phyloP scores from a whole-genome alignment of 2,329 filamentous ascomycete genomes.

The Fulvia fulva region DNA sequence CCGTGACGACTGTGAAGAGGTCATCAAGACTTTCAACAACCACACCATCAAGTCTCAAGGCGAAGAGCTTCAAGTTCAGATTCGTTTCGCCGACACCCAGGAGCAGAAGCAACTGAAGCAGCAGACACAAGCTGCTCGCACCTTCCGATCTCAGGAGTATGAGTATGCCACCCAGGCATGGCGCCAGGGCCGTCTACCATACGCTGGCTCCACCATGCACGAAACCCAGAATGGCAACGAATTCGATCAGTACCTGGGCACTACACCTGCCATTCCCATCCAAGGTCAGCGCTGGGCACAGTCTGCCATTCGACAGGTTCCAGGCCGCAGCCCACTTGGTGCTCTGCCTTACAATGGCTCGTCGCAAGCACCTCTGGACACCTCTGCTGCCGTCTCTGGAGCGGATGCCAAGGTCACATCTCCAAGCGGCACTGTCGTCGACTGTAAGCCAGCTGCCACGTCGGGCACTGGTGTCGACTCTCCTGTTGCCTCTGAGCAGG shows the following conservation, averaged over 20 bases:
- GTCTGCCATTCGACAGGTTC: conserved; percentile 23
- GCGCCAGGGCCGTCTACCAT: conserved; percentile 31
- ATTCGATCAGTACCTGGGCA: conserved; percentile 36
- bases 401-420: conserved; percentile 14
- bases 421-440: not conserved
- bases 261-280: conserved; percentile 29
- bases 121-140: conserved; percentile 88
- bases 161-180: conserved; percentile 34
- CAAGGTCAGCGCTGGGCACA: conserved; percentile 36
- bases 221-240: conserved; percentile 29
- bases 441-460: not conserved
- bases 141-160: conserved; percentile 95
- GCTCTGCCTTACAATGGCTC: conserved; percentile 25
- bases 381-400: conserved; percentile 20
- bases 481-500: conserved; percentile 20
- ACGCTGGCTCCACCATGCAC: conserved; percentile 22
- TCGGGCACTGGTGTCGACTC: conserved; percentile 12
- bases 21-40: conserved; percentile 84
- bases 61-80: conserved; percentile 79
- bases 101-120: conserved; percentile 96
- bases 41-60: conserved; percentile 54
- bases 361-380: conserved; percentile 24
- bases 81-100: conserved; percentile 94
- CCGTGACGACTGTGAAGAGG: conserved; percentile 83
- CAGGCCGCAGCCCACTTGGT: conserved; percentile 25